Base-by-base conservation (phyloP, 2,329 filamentous ascomycete genomes). In the Epichloe coenophiala region DNA sequence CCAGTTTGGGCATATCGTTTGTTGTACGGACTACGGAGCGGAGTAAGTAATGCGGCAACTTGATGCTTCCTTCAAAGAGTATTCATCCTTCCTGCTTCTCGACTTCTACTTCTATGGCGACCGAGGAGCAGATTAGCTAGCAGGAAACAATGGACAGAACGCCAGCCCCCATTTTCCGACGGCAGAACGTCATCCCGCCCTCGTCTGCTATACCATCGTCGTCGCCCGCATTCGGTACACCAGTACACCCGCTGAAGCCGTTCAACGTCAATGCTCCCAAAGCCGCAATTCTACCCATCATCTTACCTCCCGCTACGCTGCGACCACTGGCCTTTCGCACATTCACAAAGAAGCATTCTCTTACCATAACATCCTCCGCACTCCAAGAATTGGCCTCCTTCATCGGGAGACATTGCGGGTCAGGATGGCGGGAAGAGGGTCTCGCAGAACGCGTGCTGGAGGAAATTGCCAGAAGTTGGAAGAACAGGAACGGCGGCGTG, bases 261-360 rank as follows among this genome's bases (percentile, higher is more conserved):
- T 82, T 82, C 62, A 70, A 69, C 36, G 66, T 76, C 55, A 70
- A 74, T 27, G 69, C 71, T 2, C 68, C 74, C 41, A 75, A 78
- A 57, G 75, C 81, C 12, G 74, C 81, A 6, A 86, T 97, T 45
- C 75, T 98, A 1, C 89, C 93, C 4, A 93, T 98, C 51, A 75
- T 95, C 37, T 81, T 98, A 4, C 90, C 91, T 3, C 86, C 90
- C 0, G 81, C 88, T 9, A 94, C 87, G 0, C 72, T 98, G 40
- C 78, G 94, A 55, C 91, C 93, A 2, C 75, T 97, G 19, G 94
- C 93, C 8, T 97, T 98, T 63, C 82, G 93, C 45, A 94, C 88
- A 0, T 95, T 98, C 58, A 98, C 93, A 2, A 96, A 96, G 68
- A 98, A 97, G 63, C 88, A 98, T 69, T 94, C 91, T 59, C 74